Percentiles rank a stretch among this genome's conserved stretches.
Evolutionary conservation across 345 rosid genomes (phyloP).

Genomic region (Pugionium dolabratum): DNA sequence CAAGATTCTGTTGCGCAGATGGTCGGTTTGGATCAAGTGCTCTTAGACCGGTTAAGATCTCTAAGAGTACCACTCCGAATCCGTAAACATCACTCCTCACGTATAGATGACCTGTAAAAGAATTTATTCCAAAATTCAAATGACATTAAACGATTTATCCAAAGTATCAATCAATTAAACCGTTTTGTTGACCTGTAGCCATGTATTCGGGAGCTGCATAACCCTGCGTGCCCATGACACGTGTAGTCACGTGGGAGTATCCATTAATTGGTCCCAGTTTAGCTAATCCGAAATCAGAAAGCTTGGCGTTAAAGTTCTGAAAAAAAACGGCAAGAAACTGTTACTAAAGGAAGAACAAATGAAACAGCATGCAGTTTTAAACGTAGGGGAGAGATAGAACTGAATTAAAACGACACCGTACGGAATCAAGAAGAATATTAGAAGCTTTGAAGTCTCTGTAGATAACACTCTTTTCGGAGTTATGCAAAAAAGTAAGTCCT

Average conservation of each 20-base stretch:
- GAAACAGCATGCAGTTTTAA: slow-evolving; percentile 24
- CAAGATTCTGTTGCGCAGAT: slow-evolving; percentile 45
- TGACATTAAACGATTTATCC: not conserved
- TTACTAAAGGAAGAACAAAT: slow-evolving; percentile 6
- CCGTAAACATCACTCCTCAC: slow-evolving; percentile 87
- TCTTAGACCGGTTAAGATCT: slow-evolving; percentile 65
- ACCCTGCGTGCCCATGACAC: slow-evolving; percentile 76
- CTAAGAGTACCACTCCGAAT: slow-evolving; percentile 77
- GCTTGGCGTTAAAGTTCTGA: slow-evolving; percentile 69
- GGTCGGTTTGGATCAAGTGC: slow-evolving; percentile 65
- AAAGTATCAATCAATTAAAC: not conserved
- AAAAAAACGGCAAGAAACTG: slow-evolving; percentile 21
- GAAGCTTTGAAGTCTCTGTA: slow-evolving; percentile 86
- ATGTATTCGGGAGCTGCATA: slow-evolving; percentile 90
- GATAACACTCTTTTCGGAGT: slow-evolving; percentile 76
- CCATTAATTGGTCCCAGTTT: slow-evolving; percentile 74
- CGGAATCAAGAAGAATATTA: slow-evolving; percentile 77
- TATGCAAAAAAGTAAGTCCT: slow-evolving; percentile 73
- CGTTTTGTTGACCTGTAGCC: slow-evolving; percentile 54
- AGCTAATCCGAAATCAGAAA: slow-evolving; percentile 86
- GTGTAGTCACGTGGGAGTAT: slow-evolving; percentile 66
- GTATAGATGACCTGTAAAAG: slow-evolving; percentile 64
- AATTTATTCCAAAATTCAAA: not conserved
- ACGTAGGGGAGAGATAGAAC: slow-evolving; percentile 8
- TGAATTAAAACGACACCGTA: slow-evolving; percentile 21